Conservation (phyloP, 208 protist genomes). For the Trypanosomatidae sp. region DNA sequence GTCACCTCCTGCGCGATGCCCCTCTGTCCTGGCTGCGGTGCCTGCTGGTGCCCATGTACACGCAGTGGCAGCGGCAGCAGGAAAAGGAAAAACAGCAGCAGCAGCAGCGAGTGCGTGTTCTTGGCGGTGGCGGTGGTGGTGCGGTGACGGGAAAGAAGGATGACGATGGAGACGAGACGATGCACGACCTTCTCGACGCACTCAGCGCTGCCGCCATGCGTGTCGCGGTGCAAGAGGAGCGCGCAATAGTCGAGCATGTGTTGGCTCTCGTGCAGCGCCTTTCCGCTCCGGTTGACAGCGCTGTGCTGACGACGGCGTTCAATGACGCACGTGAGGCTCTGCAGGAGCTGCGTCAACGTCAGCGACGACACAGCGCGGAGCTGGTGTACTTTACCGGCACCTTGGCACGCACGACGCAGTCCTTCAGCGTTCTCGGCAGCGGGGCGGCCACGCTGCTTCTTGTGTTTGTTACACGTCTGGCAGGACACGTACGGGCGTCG, state of each 20-base stretch:
- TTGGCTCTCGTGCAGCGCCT: neutral
- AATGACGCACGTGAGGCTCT: neutral
- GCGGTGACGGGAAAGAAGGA: neutral
- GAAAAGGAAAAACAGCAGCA: neutral
- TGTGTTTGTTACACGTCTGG: slow-evolving; percentile 3
- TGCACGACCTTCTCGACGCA: slow-evolving; percentile 19
- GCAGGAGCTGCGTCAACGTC: neutral
- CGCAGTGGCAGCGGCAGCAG: slow-evolving; percentile 22
- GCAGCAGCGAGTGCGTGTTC: neutral
- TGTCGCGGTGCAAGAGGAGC: slow-evolving; percentile 14
- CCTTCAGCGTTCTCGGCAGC: slow-evolving; percentile 18
- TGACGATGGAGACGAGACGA: slow-evolving; percentile 2
- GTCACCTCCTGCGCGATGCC: slow-evolving; percentile 20
- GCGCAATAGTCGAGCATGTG: slow-evolving; percentile 3
- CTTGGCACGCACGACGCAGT: slow-evolving; percentile 20
- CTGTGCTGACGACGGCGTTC: too few species aligned
- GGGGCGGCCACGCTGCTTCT: slow-evolving; percentile 16
- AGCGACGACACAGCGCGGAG: slow-evolving; percentile 14
- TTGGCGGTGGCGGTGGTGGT: neutral
- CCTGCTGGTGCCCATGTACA: slow-evolving; percentile 31
- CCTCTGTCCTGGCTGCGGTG: slow-evolving; percentile 28
- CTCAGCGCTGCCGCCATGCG: slow-evolving; percentile 7
- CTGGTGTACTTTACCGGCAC: slow-evolving; percentile 26
- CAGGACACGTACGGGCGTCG: slow-evolving; percentile 8
- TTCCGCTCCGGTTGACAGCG: too few species aligned